A percentile compares a stretch with the other conserved stretches of the same genome.
phyloP scores from a whole-genome alignment of 2,329 filamentous ascomycete genomes.

The Exserohilum turcica region DNA sequence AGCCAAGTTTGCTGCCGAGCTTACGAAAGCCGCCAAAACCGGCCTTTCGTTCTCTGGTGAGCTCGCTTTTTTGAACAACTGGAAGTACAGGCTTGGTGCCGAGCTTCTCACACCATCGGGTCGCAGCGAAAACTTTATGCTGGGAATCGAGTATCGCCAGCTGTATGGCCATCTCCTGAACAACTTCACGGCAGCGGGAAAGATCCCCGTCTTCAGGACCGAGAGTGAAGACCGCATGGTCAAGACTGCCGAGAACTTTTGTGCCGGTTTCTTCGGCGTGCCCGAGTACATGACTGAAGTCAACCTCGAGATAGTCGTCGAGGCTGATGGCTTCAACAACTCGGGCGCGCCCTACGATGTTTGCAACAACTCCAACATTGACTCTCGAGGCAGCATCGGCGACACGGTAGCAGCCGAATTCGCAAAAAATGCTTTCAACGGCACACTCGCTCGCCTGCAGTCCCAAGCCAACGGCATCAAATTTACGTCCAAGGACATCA shows the following conservation, averaged over 20 bases:
- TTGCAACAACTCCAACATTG: slow-evolving; percentile 38
- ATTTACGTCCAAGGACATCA: slow-evolving; percentile 43
- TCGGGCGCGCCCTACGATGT: slow-evolving; percentile 38
- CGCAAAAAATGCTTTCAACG: slow-evolving; percentile 35
- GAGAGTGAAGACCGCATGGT: slow-evolving; percentile 42
- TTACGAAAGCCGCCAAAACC: slow-evolving; percentile 34
- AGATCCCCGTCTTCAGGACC: slow-evolving; percentile 48
- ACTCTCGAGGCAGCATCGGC: slow-evolving; percentile 34
- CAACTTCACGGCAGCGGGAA: slow-evolving; percentile 48
- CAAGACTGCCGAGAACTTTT: slow-evolving; percentile 41
- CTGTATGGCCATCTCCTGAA: slow-evolving; percentile 52
- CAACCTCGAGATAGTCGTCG: slow-evolving; percentile 39
- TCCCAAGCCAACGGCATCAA: slow-evolving; percentile 33
- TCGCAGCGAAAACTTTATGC: slow-evolving; percentile 48
- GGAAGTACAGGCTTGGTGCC: slow-evolving; percentile 39
- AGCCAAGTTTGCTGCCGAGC: slow-evolving; percentile 31
- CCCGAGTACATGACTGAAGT: slow-evolving; percentile 38
- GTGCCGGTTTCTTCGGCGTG: slow-evolving; percentile 41
- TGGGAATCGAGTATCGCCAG: slow-evolving; percentile 50
- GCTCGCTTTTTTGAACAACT: slow-evolving; percentile 32
- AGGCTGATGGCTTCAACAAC: slow-evolving; percentile 33
- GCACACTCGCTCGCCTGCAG: slow-evolving; percentile 36
- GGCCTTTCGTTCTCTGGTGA: slow-evolving; percentile 33
- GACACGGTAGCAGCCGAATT: slow-evolving; percentile 30
- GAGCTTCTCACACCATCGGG: slow-evolving; percentile 40